A percentile compares a stretch with the other conserved stretches of the same genome.
Conservation (phyloP, 2,329 filamentous ascomycete genomes). For the Apiospora pterosperma region DNA sequence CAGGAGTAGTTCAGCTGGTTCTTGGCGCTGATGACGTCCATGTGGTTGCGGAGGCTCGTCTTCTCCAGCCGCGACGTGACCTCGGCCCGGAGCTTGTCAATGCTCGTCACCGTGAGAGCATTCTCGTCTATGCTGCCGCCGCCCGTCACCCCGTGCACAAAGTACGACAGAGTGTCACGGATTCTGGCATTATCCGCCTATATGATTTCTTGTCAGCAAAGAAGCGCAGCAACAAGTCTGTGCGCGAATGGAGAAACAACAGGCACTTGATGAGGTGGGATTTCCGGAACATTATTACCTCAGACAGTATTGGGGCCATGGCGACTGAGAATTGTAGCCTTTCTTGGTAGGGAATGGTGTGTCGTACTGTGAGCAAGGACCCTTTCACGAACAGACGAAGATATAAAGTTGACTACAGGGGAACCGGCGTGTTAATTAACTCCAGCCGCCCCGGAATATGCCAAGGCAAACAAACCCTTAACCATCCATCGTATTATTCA, state of each 20-base stretch:
- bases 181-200: constrained; percentile 5
- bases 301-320: background rate
- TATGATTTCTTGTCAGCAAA: background rate
- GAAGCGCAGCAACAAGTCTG: background rate
- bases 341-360: background rate
- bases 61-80: background rate
- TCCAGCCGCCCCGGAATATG: background rate
- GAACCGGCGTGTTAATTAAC: background rate
- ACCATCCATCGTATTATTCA: no score
- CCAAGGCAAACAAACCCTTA: background rate
- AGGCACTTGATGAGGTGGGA: background rate
- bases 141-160: constrained; percentile 6
- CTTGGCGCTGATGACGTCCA: constrained; percentile 6
- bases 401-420: background rate
- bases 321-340: background rate
- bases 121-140: constrained; percentile 6
- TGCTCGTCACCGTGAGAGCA: constrained; percentile 6
- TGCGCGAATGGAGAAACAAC: background rate
- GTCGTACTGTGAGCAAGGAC: background rate
- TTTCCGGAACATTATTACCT: background rate
- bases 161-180: constrained; percentile 6
- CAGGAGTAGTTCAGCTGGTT: constrained; percentile 8
- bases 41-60: background rate
- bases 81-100: background rate
- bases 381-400: background rate